Evolutionary conservation across 2,329 filamentous ascomycete species (phyloP).

Genomic region (Bisporella sp.): DNA sequence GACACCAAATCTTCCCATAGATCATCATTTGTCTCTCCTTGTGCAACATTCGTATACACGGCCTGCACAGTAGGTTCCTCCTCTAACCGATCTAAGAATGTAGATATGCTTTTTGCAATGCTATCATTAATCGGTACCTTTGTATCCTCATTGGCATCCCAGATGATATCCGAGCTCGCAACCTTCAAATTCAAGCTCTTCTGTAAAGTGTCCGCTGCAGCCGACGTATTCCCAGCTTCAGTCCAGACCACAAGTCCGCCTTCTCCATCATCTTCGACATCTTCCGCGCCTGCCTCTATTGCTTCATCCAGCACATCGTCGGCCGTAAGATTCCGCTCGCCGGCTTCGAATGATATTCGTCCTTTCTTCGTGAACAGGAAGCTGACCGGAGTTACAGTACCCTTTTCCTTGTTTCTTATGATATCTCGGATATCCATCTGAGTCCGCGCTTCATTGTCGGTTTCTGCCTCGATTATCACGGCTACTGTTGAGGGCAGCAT

Average conservation of each 20-base stretch:
- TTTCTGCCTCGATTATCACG: slow-evolving; percentile 77
- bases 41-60: slow-evolving; percentile 65
- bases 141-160: slow-evolving; percentile 76
- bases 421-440: slow-evolving; percentile 65
- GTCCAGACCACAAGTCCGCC: slow-evolving; percentile 66
- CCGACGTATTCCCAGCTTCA: slow-evolving; percentile 56
- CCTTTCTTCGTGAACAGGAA: slow-evolving; percentile 85
- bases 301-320: slow-evolving; percentile 74
- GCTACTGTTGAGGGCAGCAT: slow-evolving; percentile 72
- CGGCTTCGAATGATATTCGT: slow-evolving; percentile 60
- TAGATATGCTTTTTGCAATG: slow-evolving; percentile 48
- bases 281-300: slow-evolving; percentile 76
- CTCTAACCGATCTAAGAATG: slow-evolving; percentile 52
- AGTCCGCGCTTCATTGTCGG: slow-evolving; percentile 69
- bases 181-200: slow-evolving; percentile 59
- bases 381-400: slow-evolving; percentile 62
- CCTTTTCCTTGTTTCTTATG: slow-evolving; percentile 63
- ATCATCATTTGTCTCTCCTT: slow-evolving; percentile 44
- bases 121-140: slow-evolving; percentile 54
- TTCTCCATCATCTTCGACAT: slow-evolving; percentile 61
- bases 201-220: slow-evolving; percentile 57
- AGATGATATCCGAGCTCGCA: slow-evolving; percentile 73
- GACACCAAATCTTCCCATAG: slow-evolving; percentile 47
- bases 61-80: slow-evolving; percentile 70
- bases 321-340: slow-evolving; percentile 39